Evolutionary conservation across 805 yeast species (phyloP).

Genomic region (Kazachstania kunashirensis): DNA sequence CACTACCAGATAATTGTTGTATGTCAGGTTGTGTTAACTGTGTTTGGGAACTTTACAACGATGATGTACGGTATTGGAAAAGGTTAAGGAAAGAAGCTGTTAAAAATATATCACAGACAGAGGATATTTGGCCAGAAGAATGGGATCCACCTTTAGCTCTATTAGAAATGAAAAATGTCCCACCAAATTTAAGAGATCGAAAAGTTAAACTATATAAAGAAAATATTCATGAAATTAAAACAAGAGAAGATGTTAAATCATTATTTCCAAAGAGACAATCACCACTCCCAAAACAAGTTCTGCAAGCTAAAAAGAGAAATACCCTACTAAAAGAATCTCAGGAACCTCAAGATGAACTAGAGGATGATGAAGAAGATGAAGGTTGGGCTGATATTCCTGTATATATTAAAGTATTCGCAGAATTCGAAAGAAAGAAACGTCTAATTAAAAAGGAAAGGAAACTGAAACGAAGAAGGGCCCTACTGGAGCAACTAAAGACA

Average conservation of each 20-base stretch:
- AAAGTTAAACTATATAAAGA: conserved; percentile 5
- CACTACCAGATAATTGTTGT: conserved; percentile 92
- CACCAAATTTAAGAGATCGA: conserved; percentile 15
- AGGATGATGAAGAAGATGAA: conserved; percentile 28
- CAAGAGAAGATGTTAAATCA: conserved; percentile 4
- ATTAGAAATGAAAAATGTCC: conserved; percentile 36
- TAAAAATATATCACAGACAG: conserved; percentile 32
- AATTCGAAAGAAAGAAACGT: conserved; percentile 62
- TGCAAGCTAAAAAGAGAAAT: conserved; percentile 21
- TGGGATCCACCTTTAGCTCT: conserved; percentile 47
- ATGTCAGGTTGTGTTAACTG: conserved; percentile 96
- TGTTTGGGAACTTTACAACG: conserved; percentile 90
- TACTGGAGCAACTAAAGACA: background rate
- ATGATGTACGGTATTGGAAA: conserved; percentile 81
- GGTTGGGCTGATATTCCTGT: conserved; percentile 59
- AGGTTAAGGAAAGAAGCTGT: conserved; percentile 50
- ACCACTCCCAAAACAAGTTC: conserved; percentile 29
- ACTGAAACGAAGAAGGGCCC: background rate
- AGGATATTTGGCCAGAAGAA: conserved; percentile 52
- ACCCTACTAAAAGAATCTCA: conserved; percentile 5
- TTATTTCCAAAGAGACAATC: conserved; percentile 29
- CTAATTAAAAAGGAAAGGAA: conserved; percentile 18
- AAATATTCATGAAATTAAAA: conserved; percentile 5
- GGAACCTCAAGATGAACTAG: conserved; percentile 2
- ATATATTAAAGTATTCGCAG: conserved; percentile 72